phyloP scores from a whole-genome alignment of 768 basidiomycete genomes.

The Leccinum truebloodii region DNA sequence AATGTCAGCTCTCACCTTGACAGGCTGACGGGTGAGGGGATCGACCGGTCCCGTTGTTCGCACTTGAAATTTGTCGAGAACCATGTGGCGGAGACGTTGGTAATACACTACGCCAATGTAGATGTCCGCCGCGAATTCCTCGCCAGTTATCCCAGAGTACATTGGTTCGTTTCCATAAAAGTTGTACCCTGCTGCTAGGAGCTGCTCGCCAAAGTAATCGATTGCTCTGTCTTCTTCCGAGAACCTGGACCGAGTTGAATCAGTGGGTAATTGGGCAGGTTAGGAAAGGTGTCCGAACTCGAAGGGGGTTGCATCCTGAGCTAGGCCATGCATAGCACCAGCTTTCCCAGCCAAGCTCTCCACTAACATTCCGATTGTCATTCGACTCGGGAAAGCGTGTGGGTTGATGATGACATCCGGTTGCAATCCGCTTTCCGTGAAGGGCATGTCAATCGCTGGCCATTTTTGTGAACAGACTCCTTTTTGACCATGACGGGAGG shows the following conservation, averaged over 20 bases:
- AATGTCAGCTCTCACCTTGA: constrained; percentile 63
- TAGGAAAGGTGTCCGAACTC: constrained; percentile 54
- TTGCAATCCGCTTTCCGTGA: constrained; percentile 98
- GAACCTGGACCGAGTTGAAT: constrained; percentile 54
- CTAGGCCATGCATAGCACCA: constrained; percentile 96
- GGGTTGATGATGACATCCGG: constrained; percentile 99
- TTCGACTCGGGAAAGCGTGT: constrained; percentile 98
- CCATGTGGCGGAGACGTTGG: constrained; percentile 98
- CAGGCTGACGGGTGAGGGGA: constrained; percentile 92
- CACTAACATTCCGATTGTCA: constrained; percentile 99
- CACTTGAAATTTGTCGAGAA: constrained; percentile 99
- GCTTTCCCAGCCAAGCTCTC: constrained; percentile 99
- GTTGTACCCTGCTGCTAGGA: constrained; percentile 93
- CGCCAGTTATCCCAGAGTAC: constrained; percentile 99
- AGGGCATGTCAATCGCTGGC: constrained; percentile 98
- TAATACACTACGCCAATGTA: constrained; percentile 99
- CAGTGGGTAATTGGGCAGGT: constrained; percentile 8
- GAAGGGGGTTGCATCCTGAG: constrained; percentile 98
- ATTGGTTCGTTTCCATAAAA: constrained; percentile 99
- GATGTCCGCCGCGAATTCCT: constrained; percentile 98
- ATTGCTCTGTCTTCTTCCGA: constrained; percentile 96
- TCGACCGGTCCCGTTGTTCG: constrained; percentile 98
- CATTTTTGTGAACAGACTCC: constrained; percentile 99
- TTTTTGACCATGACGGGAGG: constrained; percentile 98
- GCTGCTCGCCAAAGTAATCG: constrained; percentile 96